Evolutionary conservation across 768 basidiomycete species (phyloP).

Genomic region (Dioszegia crocea): DNA sequence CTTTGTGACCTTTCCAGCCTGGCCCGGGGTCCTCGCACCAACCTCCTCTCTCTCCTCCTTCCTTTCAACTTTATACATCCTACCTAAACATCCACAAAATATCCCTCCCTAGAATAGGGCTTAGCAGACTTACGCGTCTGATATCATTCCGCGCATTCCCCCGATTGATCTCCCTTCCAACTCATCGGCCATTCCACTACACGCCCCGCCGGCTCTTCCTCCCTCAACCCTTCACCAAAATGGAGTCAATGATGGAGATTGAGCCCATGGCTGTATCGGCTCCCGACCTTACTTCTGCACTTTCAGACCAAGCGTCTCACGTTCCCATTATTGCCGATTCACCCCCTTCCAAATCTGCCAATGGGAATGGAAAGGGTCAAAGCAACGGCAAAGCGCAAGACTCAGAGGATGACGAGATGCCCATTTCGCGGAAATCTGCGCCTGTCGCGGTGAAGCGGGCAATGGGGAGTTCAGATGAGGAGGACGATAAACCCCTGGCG

Average conservation of each 20-base stretch:
- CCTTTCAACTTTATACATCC: neutral
- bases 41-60: neutral
- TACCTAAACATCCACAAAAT: too few species aligned
- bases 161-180: neutral
- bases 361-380: conserved; percentile 4
- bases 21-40: too few species aligned
- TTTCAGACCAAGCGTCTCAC: neutral
- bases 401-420: conserved; percentile 26
- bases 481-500: conserved; percentile 40
- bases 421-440: conserved; percentile 8
- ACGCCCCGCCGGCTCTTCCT: neutral
- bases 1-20: too few species aligned
- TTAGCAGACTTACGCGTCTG: neutral
- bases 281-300: conserved; percentile 13
- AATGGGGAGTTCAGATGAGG: conserved; percentile 4
- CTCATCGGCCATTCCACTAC: neutral
- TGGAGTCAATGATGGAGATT: conserved; percentile 2
- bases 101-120: too few species aligned
- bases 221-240: conserved; percentile 2
- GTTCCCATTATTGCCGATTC: neutral
- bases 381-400: neutral
- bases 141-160: neutral
- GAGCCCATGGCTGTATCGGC: conserved; percentile 38
- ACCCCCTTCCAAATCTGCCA: neutral
- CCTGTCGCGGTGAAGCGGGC: conserved; percentile 2